These are phyloP conservation scores for Carex parvula DNA, from an alignment of 176 grass and related monocot species.

Conservation along the genomic window DNA sequence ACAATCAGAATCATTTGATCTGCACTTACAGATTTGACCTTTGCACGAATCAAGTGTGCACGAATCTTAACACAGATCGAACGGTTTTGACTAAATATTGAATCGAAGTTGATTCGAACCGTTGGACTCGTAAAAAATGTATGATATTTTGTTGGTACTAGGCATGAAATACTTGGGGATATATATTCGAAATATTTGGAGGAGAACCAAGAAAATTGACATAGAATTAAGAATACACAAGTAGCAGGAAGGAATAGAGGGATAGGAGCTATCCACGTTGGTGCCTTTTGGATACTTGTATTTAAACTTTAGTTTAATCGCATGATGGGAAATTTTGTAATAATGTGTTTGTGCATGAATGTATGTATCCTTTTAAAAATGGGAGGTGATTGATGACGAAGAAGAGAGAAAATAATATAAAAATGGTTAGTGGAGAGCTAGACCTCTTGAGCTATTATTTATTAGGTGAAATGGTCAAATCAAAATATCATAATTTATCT, in stretches of 20 bases:
- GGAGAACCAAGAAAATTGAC: not conserved
- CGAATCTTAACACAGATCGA: too few species aligned
- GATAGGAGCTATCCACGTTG: conserved; percentile 19
- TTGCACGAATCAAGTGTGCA: too few species aligned
- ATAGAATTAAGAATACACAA: not conserved
- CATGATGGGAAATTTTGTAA: conserved; percentile 23
- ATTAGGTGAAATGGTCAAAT: conserved; percentile 26
- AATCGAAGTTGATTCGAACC: too few species aligned
- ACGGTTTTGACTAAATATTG: too few species aligned
- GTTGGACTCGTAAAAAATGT: too few species aligned
- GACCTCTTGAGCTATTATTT: not conserved
- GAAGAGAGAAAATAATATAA: not conserved
- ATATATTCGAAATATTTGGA: not conserved
- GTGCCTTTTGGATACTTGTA: not conserved
- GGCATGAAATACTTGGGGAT: not conserved
- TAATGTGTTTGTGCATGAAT: not conserved
- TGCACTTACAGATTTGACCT: too few species aligned
- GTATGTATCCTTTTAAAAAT: too few species aligned
- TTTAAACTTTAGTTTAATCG: conserved; percentile 7
- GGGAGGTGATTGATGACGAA: not conserved
- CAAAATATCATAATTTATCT: not conserved
- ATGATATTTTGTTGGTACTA: too few species aligned
- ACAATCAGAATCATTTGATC: too few species aligned
- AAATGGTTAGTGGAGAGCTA: conserved; percentile 6
- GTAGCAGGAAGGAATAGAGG: not conserved